Evolutionary conservation across 768 basidiomycete genomes (phyloP).

Genomic region (Leucocoprinus leucothites): DNA sequence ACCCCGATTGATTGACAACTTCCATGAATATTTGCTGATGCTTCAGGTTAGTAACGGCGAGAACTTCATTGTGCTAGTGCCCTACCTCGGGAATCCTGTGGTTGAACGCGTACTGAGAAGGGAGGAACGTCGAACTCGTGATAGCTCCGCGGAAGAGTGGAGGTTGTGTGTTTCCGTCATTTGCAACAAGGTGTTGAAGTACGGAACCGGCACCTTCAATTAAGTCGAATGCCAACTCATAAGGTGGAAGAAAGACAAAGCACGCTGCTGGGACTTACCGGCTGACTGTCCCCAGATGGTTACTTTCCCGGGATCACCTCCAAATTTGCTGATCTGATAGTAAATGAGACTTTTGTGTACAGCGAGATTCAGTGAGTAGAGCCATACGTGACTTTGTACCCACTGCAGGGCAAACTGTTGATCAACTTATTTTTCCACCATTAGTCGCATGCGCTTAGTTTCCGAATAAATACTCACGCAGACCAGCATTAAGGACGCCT

Average conservation of each 20-base stretch:
- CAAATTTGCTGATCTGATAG: slow-evolving; percentile 35
- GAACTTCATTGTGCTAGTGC: background rate
- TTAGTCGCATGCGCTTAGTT: background rate
- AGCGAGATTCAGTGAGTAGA: background rate
- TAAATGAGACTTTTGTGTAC: background rate
- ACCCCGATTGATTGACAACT: slow-evolving; percentile 34
- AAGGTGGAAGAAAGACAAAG: background rate
- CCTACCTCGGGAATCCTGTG: slow-evolving; percentile 35
- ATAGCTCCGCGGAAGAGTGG: slow-evolving; percentile 39
- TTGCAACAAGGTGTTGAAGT: slow-evolving; percentile 42
- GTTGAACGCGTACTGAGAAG: slow-evolving; percentile 41
- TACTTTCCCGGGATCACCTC: slow-evolving; percentile 36
- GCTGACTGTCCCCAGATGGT: slow-evolving; percentile 44
- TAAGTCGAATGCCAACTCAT: background rate
- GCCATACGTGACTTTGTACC: slow-evolving; percentile 37
- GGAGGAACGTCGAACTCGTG: slow-evolving; percentile 39
- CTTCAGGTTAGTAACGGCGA: background rate
- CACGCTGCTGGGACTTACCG: slow-evolving; percentile 19
- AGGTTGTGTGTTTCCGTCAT: slow-evolving; percentile 39
- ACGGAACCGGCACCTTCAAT: slow-evolving; percentile 42
- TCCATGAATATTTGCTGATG: slow-evolving; percentile 30
- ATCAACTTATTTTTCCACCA: slow-evolving; percentile 28
- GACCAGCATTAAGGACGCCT: slow-evolving; percentile 46
- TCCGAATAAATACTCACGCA: slow-evolving; percentile 30
- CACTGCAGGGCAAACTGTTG: slow-evolving; percentile 40